A percentile compares a stretch with the other conserved stretches of the same genome.
phyloP scores from a whole-genome alignment of 2,329 filamentous ascomycete species.

The Colletotrichum acutatum region DNA sequence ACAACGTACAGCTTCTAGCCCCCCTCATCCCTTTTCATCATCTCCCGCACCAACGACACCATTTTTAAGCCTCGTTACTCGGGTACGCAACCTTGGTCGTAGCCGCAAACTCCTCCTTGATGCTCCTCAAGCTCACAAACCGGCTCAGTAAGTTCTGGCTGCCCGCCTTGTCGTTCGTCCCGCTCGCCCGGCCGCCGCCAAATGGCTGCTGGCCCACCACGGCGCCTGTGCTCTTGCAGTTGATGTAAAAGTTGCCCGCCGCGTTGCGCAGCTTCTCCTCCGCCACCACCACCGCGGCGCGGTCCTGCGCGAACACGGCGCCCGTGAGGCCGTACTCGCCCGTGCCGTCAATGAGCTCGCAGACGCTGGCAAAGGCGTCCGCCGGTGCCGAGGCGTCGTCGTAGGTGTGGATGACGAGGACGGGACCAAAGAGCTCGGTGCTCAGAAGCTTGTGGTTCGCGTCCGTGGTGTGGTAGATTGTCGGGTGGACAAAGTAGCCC shows the following conservation, averaged over 20 bases:
- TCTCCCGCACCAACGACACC: not conserved
- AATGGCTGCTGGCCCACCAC: constrained; percentile 81
- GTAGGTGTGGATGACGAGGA: constrained; percentile 81
- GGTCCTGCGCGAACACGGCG: constrained; percentile 78
- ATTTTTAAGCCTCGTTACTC: constrained; percentile 71
- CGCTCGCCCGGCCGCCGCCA: constrained; percentile 74
- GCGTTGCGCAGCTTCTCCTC: constrained; percentile 78
- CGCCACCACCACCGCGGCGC: constrained; percentile 72
- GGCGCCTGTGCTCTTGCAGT: constrained; percentile 82
- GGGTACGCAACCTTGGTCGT: constrained; percentile 74
- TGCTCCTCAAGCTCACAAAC: constrained; percentile 74
- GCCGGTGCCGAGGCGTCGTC: constrained; percentile 69
- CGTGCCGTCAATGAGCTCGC: constrained; percentile 75
- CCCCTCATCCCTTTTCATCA: not conserved
- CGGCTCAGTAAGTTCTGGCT: constrained; percentile 71
- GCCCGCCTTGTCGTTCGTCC: constrained; percentile 80
- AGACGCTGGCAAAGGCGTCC: constrained; percentile 67
- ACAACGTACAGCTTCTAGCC: not conserved
- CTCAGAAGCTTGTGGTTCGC: constrained; percentile 79
- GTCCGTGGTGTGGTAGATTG: constrained; percentile 81
- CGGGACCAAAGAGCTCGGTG: constrained; percentile 85
- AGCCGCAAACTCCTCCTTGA: constrained; percentile 80
- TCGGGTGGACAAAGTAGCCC: constrained; percentile 87
- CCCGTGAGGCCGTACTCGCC: constrained; percentile 84
- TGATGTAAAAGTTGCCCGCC: constrained; percentile 88